A percentile compares a stretch with the other conserved stretches of the same genome.
phyloP scores from a whole-genome alignment of 2,329 filamentous ascomycete species.

The Neonectria faginata region DNA sequence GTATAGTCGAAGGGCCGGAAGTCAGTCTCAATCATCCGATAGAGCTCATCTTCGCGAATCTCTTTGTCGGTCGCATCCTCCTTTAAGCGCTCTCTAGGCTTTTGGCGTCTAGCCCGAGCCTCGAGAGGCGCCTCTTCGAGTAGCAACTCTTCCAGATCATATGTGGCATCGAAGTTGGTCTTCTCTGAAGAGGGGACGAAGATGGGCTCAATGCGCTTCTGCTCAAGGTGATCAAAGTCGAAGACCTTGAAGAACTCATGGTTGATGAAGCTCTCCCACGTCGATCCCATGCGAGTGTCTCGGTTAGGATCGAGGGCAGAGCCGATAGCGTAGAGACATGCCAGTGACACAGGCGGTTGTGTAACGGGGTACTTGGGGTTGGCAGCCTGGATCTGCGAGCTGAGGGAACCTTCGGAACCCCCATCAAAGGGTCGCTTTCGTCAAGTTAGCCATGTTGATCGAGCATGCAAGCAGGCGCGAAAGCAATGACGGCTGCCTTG shows the following conservation, averaged over 20 bases:
- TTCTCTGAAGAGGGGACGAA: conserved; percentile 96
- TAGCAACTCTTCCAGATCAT: conserved; percentile 93
- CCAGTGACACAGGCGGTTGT: conserved; percentile 86
- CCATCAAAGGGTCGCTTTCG: conserved; percentile 90
- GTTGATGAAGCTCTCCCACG: conserved; percentile 86
- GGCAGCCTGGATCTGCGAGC: conserved; percentile 82
- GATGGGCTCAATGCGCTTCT: conserved; percentile 89
- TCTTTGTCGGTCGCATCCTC: conserved; percentile 96
- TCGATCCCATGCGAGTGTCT: conserved; percentile 83
- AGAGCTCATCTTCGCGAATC: conserved; percentile 92
- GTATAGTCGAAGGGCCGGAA: conserved; percentile 98
- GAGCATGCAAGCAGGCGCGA: not conserved
- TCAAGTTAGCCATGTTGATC: conserved; percentile 27
- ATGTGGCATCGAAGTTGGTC: conserved; percentile 98
- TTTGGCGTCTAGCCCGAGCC: conserved; percentile 90
- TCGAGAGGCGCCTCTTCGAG: conserved; percentile 95
- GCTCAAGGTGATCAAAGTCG: conserved; percentile 85
- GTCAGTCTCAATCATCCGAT: conserved; percentile 92
- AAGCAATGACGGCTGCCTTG: conserved; percentile 11
- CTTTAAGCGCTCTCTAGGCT: conserved; percentile 90
- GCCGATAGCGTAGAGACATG: conserved; percentile 89
- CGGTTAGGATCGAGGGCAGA: conserved; percentile 85
- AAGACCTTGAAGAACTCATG: conserved; percentile 90
- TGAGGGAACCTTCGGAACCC: conserved; percentile 83
- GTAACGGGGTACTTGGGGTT: conserved; percentile 92